Base-by-base conservation (phyloP, 1,284 basidiomycete species). In the Trametes sp. region DNA sequence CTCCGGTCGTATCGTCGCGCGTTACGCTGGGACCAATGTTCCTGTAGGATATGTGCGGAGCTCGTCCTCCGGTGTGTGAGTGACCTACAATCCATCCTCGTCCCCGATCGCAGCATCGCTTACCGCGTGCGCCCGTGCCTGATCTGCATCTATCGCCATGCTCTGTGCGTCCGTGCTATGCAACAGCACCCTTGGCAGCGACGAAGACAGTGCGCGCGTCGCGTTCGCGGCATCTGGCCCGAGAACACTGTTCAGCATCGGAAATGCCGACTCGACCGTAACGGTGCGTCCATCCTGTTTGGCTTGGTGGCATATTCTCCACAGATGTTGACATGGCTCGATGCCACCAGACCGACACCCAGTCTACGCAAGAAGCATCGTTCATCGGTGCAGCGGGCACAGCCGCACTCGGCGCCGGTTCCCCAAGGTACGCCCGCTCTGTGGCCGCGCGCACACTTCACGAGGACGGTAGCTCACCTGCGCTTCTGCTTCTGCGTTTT, bases 51-150 rank as follows among this genome's bases (percentile, higher is more conserved):
- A 58, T 52, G 45, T 67, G 44, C 66, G 55, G 55, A 44, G 59
- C 51, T 62, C 62, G 3, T 44, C 57, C n/a, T 64, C 66, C 61
- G 66, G 63, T 28, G 61, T 67, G 66, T 67, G 66, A 67, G 66
- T 64, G n/a, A n/a, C 6, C 28, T 4, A 33, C 7, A 44, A 24
- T 26, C 49, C 16, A 23, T 48, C 45, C 36, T 21, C 45, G 21
- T 50, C 14, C 53, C 35, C 51, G 57, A 62, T 67, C 55, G 44
- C 53, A 38, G 35, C n/a, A 29, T 56, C 28, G 44, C 59, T 67
- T 13, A 66, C 24, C 4, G 14, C 36, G 45, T 48, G 57, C 62
- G 60, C 60, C 57, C 44, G 57, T 67, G 33, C 65, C 59, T 66
- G 65, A 66, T 63, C 26, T 55, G n/a, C 48, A 59, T 59, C 41